Evolutionary conservation across 495 filamentous ascomycete species (phyloP), one percentile per base, ranked within the genome.

Genomic region (Trichoderma orchidacearum): DNA sequence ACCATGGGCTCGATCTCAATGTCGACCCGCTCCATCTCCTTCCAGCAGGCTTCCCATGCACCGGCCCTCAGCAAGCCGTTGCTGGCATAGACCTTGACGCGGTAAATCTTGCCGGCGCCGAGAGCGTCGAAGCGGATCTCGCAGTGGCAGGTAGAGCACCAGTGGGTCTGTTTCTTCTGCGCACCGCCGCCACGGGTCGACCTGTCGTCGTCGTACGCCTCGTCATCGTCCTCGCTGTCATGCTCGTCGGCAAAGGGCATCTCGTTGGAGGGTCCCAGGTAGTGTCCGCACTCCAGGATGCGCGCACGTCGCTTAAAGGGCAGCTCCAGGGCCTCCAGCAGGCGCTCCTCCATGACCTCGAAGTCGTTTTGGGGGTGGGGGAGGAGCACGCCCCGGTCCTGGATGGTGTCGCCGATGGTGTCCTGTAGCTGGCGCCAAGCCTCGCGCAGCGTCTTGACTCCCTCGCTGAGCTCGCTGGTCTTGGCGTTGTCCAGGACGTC

Each of bases 11-110:
- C 83, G 59, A 98, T 81, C 65, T 98, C 93, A 0, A 94, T 86
- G 69, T 98, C 93, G 7, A 97, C 88, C 30, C 91, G 80, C 69
- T 98, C 93, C 93, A 98, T 98, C 66, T 96, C 91, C 55, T 79
- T 84, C 93, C 93, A 98, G 30, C 87, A 90, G 15, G 90, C 89
- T 28, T 83, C 83, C 93, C 93, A 98, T 0, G 93, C 91, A 3
- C 89, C 90, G 12, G 89, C 83, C 38, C 83, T 79, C 88, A 98
- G 92, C 54, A 97, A 72, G 0, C 93, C 93, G 68, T 97, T 98
- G 3, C 88, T 87, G 1, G 93, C 93, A 59, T 89, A 98, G 12
- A 97, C 83, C 62, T 87, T 86, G 60, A 98, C 75, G 53, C 91
- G 82, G 80, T 89, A 97, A 51, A 86, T 79, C 61, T 80, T 82